These are phyloP conservation scores for Phragmites australis DNA, from an alignment of 176 grass and related monocot species.

Conservation along the genomic window DNA sequence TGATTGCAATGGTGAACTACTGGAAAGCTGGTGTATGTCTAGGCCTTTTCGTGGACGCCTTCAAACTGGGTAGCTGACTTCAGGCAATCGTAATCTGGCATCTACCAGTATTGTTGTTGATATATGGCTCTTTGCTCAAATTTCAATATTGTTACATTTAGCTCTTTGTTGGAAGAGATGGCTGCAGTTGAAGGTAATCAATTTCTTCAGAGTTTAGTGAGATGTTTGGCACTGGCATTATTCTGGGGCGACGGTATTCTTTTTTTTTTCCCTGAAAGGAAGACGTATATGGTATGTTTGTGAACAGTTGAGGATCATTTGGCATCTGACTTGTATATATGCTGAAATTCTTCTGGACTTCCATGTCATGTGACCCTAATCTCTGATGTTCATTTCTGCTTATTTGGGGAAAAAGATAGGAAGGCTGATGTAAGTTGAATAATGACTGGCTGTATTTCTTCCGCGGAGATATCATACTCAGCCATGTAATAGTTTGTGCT, in stretches of 20 bases:
- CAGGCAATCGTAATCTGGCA: neutral
- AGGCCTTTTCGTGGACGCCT: constrained; percentile 94
- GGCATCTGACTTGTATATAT: constrained; percentile 20
- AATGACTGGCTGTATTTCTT: neutral
- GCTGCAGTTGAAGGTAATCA: neutral
- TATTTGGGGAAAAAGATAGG: neutral
- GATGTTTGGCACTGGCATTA: neutral
- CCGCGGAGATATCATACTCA: neutral
- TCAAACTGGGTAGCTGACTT: constrained; percentile 86
- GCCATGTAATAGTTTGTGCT: neutral
- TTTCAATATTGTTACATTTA: neutral
- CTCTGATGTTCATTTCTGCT: neutral
- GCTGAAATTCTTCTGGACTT: neutral
- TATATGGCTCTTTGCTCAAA: neutral
- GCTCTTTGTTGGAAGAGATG: neutral
- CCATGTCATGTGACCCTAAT: neutral
- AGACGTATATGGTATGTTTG: neutral
- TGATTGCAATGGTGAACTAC: constrained; percentile 76
- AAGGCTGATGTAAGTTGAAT: neutral
- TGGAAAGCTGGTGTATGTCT: constrained; percentile 92
- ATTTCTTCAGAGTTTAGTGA: constrained; percentile 2
- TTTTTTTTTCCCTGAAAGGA: neutral
- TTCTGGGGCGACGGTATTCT: neutral
- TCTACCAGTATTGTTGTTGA: neutral
- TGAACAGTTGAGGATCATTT: neutral